Percentiles rank a stretch among this genome's conserved stretches.
These are phyloP conservation scores for Mentha longifolia DNA, from an alignment of 257 asterid species.

Conservation along the genomic window DNA sequence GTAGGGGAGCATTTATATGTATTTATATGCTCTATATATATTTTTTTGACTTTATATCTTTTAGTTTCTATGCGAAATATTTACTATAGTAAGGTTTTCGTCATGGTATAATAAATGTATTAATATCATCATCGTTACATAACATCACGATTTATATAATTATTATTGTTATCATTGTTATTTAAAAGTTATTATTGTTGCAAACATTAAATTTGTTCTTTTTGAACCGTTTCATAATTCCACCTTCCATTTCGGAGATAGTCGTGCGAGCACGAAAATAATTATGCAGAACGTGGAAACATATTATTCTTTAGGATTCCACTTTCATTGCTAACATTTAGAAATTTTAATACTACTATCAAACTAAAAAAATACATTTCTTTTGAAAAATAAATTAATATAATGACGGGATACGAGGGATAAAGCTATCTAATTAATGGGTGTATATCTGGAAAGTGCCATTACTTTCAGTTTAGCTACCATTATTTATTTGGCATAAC, in stretches of 20 bases:
- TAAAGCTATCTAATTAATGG: not conserved
- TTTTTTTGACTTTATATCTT: no score
- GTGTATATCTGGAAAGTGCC: slow-evolving; percentile 16
- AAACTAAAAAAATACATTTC: no score
- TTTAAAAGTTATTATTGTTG: no score
- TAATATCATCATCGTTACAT: no score
- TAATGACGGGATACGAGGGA: slow-evolving; percentile 4
- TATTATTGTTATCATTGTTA: no score
- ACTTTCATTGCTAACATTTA: slow-evolving; percentile 5
- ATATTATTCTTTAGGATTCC: not conserved
- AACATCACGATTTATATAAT: no score
- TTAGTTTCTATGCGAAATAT: no score
- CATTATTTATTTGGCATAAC: not conserved
- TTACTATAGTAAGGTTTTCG: no score
- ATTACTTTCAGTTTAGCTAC: slow-evolving; percentile 18
- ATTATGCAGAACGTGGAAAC: not conserved
- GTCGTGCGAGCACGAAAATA: slow-evolving; percentile 39
- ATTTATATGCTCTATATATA: no score
- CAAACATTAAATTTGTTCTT: not conserved
- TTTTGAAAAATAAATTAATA: not conserved
- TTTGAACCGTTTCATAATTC: not conserved
- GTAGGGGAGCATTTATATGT: no score
- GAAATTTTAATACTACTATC: not conserved
- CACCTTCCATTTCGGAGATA: not conserved
- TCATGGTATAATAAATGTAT: no score